Evolutionary conservation across 2,329 filamentous ascomycete genomes (phyloP), one percentile per base, ranked within the genome.

Genomic region (Fusarium continuum): DNA sequence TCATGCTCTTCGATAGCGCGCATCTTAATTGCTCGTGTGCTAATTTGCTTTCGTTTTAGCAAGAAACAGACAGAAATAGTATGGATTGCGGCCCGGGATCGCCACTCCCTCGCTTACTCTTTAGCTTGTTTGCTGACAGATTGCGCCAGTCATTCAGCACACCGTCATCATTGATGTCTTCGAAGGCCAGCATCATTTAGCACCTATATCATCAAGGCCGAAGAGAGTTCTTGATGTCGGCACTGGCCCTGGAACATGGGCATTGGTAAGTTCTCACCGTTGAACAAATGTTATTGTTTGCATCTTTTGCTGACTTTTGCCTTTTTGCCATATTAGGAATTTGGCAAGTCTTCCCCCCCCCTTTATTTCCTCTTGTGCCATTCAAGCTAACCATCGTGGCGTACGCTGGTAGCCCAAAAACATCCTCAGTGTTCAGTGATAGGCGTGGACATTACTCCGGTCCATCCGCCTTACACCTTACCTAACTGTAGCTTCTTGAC

Each of bases 1-100:
- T 26, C 8, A 16, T 22, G 6, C 46, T 13, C 46, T 32, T 50
- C 38, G 26, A 49, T 39, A 28, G 26, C 26, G 26, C 26, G 10
- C 26, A 10, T 28, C 26, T 28, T 28, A 28, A 19, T n/a, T 17
- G 8, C 17, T 4, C 13, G 3, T 3, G 35, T 17, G 20, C 64
- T 67, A 52, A 67, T 44, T 38, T 50, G 25, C 31, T 48, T 50
- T 40, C 2, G 31, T 34, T 46, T 11, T 51, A 68, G 65, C 50
- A 68, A 66, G 65, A 68, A 53, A 57, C 63, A 68, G 65, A 68
- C 52, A 51, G 65, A 56, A 68, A 68, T 68, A 54, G 65, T 68
- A 68, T 32, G 25, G 22, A 16, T 38, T 23, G 29, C 38, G 29
- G 28, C 51, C 36, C 43, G 34, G 20, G 44, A 35, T n/a, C 44